phyloP scores from a whole-genome alignment of 2,329 filamentous ascomycete genomes.

The Colletotrichum tropicicola region DNA sequence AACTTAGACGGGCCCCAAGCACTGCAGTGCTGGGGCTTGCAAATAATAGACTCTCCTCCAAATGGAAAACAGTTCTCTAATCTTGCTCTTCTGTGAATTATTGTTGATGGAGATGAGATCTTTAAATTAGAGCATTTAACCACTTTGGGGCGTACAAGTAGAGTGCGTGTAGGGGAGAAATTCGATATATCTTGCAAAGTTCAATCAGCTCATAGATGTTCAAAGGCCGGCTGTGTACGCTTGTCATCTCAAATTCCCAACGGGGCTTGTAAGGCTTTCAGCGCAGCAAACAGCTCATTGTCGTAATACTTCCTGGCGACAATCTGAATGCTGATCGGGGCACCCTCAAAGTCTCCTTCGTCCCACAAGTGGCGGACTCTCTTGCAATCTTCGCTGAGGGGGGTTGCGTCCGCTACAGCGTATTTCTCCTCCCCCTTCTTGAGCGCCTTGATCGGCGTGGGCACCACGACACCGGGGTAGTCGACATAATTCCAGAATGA shows the following conservation, averaged over 20 bases:
- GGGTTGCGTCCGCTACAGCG: slow-evolving; percentile 21
- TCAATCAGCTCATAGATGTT: too few species aligned
- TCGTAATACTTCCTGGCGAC: slow-evolving; percentile 44
- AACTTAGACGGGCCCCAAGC: too few species aligned
- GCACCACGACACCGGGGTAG: slow-evolving; percentile 44
- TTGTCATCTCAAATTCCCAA: not conserved
- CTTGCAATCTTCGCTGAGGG: slow-evolving; percentile 40
- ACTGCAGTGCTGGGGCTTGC: too few species aligned
- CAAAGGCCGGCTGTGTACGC: not conserved
- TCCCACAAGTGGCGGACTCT: slow-evolving; percentile 44
- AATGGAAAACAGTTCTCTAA: too few species aligned
- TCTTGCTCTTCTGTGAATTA: too few species aligned
- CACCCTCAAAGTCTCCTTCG: slow-evolving; percentile 41
- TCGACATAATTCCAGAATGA: slow-evolving; percentile 48
- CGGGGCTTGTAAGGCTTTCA: slow-evolving; percentile 7
- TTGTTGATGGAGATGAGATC: too few species aligned
- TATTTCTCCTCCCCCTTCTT: slow-evolving; percentile 38
- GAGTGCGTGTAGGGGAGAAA: too few species aligned
- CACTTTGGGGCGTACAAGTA: too few species aligned
- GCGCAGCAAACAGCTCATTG: slow-evolving; percentile 42
- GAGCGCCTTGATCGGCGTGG: slow-evolving; percentile 41
- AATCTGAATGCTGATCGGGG: slow-evolving; percentile 49
- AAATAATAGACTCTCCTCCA: too few species aligned
- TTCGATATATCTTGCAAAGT: too few species aligned
- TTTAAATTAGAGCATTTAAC: too few species aligned